phyloP scores from a whole-genome alignment of 139 green algal species.

The Haematococcus sp. region DNA sequence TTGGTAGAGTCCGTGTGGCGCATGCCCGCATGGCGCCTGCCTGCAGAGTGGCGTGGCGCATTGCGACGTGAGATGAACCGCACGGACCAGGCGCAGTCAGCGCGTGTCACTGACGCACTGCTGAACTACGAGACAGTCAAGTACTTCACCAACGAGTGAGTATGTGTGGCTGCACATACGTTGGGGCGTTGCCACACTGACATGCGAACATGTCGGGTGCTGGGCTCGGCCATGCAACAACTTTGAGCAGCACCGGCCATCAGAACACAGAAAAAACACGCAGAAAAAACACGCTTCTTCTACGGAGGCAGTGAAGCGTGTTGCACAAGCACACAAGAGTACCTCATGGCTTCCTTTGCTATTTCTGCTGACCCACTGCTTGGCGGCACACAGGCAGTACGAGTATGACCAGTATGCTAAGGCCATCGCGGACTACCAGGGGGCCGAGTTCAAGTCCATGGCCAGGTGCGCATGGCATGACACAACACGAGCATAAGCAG shows the following conservation, averaged over 20 bases:
- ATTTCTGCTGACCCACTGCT: too few relatives aligned
- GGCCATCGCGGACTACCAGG: constrained; percentile 78
- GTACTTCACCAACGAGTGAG: constrained; percentile 79
- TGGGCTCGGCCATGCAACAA: too few relatives aligned
- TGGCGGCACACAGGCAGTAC: constrained; percentile 1
- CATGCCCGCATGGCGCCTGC: too few relatives aligned
- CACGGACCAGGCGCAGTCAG: constrained; percentile 38
- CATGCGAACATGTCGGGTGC: too few relatives aligned
- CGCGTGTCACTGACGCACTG: constrained; percentile 79
- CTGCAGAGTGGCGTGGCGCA: constrained; percentile 77
- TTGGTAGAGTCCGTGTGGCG: too few relatives aligned
- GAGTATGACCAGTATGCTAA: constrained; percentile 57
- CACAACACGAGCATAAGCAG: not conserved
- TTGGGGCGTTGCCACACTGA: too few relatives aligned
- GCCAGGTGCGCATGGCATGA: not conserved
- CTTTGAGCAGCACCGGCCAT: too few relatives aligned
- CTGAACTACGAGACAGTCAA: constrained; percentile 90
- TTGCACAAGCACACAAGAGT: too few relatives aligned
- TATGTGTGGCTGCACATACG: constrained; percentile 17
- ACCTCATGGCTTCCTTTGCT: too few relatives aligned
- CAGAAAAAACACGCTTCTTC: too few relatives aligned
- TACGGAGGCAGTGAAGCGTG: too few relatives aligned
- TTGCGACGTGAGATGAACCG: constrained; percentile 57
- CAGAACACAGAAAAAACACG: too few relatives aligned
- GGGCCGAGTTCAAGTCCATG: constrained; percentile 46